Evolutionary conservation across 768 basidiomycete species (phyloP).

Genomic region (Hygrophoropsis aurantiaca): DNA sequence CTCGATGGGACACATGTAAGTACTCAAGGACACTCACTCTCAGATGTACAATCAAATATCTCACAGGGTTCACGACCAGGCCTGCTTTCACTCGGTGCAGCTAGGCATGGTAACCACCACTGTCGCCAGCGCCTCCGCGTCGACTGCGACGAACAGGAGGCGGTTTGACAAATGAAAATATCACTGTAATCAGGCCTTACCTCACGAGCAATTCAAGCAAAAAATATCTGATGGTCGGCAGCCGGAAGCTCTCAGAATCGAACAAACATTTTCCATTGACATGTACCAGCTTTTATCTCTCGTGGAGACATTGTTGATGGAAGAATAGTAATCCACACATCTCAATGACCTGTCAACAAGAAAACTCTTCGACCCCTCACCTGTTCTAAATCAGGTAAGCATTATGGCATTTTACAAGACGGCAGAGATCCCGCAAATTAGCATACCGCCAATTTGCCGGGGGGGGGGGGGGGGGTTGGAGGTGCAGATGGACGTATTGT

Average conservation of each 20-base stretch:
- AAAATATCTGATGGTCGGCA: background rate
- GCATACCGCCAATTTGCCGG: background rate
- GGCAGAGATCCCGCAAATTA: background rate
- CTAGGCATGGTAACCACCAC: constrained; percentile 5
- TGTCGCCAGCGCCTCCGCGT: background rate
- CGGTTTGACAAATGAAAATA: too few relatives aligned
- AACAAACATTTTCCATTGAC: constrained; percentile 4
- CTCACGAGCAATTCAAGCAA: background rate
- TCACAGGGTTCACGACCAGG: background rate
- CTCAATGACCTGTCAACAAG: background rate
- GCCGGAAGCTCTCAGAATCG: constrained; percentile 1
- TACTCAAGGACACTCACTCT: background rate
- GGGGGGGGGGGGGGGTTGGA: background rate
- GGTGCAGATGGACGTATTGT: background rate
- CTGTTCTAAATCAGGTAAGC: background rate
- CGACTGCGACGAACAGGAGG: background rate
- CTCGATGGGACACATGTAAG: too few relatives aligned
- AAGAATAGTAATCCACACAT: background rate
- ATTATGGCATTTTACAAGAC: constrained; percentile 2
- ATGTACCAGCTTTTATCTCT: background rate
- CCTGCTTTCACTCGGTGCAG: constrained; percentile 4
- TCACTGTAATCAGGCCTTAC: too few relatives aligned
- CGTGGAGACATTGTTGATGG: background rate
- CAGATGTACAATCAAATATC: constrained; percentile 8
- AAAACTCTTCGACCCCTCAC: background rate